Conservation (phyloP, 1,139 yeast genomes). For the Taiozyma sp. region DNA sequence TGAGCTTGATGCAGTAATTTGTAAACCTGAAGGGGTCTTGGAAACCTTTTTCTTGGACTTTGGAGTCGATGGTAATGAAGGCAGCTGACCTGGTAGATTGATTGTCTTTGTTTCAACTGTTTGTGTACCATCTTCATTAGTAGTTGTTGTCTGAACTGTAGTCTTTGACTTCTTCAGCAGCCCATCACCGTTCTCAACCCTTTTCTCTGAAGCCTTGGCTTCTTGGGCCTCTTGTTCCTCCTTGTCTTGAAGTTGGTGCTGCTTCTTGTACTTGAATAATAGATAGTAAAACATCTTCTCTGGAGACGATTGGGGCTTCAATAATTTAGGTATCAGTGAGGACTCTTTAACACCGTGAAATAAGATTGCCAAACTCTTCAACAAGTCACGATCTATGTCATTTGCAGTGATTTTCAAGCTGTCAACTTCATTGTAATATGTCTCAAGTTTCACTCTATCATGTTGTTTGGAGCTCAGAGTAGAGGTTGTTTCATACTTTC, state of each 20-base stretch:
- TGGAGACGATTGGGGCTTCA: conserved; percentile 59
- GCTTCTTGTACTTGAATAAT: conserved; percentile 78
- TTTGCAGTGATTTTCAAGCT: conserved; percentile 26
- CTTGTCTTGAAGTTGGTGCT: conserved; percentile 39
- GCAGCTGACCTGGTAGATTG: not conserved
- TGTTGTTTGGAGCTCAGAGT: conserved; percentile 21
- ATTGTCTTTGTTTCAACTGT: conserved; percentile 24
- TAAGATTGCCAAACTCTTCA: conserved; percentile 78
- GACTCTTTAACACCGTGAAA: conserved; percentile 84
- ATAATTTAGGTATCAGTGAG: conserved; percentile 52
- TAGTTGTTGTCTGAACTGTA: conserved; percentile 41
- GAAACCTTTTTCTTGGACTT: conserved; percentile 15
- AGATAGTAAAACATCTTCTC: conserved; percentile 91
- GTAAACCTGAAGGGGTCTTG: conserved; percentile 23
- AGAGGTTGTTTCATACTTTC: conserved; percentile 48
- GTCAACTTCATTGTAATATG: conserved; percentile 25
- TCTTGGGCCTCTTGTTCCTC: conserved; percentile 11
- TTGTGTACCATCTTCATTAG: conserved; percentile 33
- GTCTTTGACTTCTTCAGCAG: conserved; percentile 41
- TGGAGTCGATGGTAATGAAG: conserved; percentile 9
- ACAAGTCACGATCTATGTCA: conserved; percentile 76
- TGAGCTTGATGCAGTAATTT: conserved; percentile 32
- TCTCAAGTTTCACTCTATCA: conserved; percentile 19
- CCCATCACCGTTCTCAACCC: conserved; percentile 22
- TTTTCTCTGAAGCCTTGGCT: conserved; percentile 14